Conservation (phyloP, 2,329 filamentous ascomycete genomes). For the Huntiella bhutanensis region DNA sequence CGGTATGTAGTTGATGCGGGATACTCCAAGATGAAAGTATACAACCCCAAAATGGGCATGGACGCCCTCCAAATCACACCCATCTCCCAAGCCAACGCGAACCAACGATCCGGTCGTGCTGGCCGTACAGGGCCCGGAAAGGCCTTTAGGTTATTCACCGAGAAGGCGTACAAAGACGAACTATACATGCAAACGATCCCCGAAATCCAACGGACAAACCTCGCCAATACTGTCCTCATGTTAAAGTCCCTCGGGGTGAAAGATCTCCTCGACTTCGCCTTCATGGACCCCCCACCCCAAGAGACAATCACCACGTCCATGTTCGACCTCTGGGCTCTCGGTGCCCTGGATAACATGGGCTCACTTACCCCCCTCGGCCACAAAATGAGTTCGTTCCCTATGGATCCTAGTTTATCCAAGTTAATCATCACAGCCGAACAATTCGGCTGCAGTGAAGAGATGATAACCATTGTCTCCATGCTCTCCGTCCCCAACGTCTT, state of each 20-base stretch:
- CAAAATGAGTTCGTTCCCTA: constrained; percentile 94
- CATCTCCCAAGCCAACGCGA: constrained; percentile 89
- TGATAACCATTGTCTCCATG: constrained; percentile 97
- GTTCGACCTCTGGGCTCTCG: constrained; percentile 92
- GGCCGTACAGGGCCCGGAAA: constrained; percentile 91
- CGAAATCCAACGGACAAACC: constrained; percentile 90
- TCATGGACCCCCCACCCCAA: constrained; percentile 96
- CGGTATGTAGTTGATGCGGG: constrained; percentile 97
- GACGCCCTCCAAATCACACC: constrained; percentile 95
- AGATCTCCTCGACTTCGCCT: constrained; percentile 89
- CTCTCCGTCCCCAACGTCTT: constrained; percentile 91
- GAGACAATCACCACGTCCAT: constrained; percentile 94
- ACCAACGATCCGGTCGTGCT: constrained; percentile 80
- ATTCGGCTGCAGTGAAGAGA: constrained; percentile 89
- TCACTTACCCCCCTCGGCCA: constrained; percentile 72
- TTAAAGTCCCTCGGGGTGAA: constrained; percentile 89
- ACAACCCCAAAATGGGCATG: constrained; percentile 98
- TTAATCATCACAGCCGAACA: constrained; percentile 79
- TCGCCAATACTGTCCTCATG: constrained; percentile 84
- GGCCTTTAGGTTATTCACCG: constrained; percentile 83
- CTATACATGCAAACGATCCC: constrained; percentile 94
- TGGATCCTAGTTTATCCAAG: constrained; percentile 92
- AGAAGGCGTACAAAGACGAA: constrained; percentile 87
- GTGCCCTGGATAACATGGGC: constrained; percentile 82
- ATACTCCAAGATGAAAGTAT: constrained; percentile 95